A percentile compares a stretch with the other conserved stretches of the same genome.
These are phyloP conservation scores for Xylogone sp. DNA, from an alignment of 2,329 filamentous ascomycete genomes.

Conservation along the genomic window DNA sequence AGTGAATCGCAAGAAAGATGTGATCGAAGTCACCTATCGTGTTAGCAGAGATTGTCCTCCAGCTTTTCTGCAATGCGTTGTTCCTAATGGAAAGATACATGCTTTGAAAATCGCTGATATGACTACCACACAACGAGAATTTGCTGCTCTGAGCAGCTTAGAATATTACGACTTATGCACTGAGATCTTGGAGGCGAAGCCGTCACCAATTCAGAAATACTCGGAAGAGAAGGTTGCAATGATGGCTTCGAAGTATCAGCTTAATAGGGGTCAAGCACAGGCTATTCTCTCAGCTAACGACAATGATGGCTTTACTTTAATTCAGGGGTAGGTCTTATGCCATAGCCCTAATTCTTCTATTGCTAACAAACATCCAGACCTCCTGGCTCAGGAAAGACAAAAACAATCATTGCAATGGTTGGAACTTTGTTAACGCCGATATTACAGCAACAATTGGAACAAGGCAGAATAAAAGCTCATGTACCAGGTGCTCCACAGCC, in stretches of 20 bases:
- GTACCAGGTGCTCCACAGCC: slow-evolving; percentile 29
- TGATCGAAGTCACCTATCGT: slow-evolving; percentile 81
- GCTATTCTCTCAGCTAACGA: slow-evolving; percentile 89
- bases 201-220: slow-evolving; percentile 83
- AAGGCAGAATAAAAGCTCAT: slow-evolving; percentile 25
- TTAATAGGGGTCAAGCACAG: slow-evolving; percentile 86
- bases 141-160: slow-evolving; percentile 82
- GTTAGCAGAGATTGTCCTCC: slow-evolving; percentile 54
- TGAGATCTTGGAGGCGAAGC: slow-evolving; percentile 84
- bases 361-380: slow-evolving; percentile 52
- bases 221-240: slow-evolving; percentile 66
- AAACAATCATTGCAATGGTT: slow-evolving; percentile 95
- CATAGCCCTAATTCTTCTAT: not conserved
- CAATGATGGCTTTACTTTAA: slow-evolving; percentile 94
- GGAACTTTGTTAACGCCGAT: slow-evolving; percentile 70
- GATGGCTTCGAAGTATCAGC: slow-evolving; percentile 71
- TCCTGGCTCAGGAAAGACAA: slow-evolving; percentile 95
- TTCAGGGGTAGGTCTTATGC: slow-evolving; percentile 66
- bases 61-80: slow-evolving; percentile 58
- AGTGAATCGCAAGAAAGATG: slow-evolving; percentile 75
- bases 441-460: slow-evolving; percentile 28
- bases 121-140: slow-evolving; percentile 92
- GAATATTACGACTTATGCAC: slow-evolving; percentile 96
- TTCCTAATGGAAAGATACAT: slow-evolving; percentile 65
- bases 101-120: slow-evolving; percentile 87